Conservation (phyloP, 2,329 filamentous ascomycete species). For the Fusarium sp. region DNA sequence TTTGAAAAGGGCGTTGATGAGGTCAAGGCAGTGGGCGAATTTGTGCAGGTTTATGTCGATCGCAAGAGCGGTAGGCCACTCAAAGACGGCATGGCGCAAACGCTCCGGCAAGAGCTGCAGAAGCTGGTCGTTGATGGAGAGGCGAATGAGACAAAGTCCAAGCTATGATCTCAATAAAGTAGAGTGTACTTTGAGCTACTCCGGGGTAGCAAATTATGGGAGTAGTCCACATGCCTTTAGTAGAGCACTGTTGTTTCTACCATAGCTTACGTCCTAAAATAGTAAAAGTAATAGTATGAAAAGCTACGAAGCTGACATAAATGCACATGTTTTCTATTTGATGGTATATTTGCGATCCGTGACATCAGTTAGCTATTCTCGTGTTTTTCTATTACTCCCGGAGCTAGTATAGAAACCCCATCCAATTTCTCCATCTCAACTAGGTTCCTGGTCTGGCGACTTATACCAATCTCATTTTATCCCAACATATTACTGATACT, state of each 20-base stretch:
- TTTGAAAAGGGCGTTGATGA: conserved; percentile 82
- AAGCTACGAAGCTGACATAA: too few species aligned
- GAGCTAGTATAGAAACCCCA: neutral
- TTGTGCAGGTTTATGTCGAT: conserved; percentile 92
- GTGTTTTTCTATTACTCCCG: neutral
- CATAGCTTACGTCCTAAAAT: too few species aligned
- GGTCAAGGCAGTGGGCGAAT: conserved; percentile 86
- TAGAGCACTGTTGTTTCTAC: too few species aligned
- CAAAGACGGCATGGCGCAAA: conserved; percentile 73
- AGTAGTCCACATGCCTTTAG: too few species aligned
- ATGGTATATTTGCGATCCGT: too few species aligned
- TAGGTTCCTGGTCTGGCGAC: neutral
- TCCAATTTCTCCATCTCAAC: too few species aligned
- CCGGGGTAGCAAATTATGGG: neutral
- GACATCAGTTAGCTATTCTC: neutral
- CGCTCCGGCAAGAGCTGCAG: conserved; percentile 72
- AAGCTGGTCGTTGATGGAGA: conserved; percentile 61
- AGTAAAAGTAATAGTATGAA: too few species aligned
- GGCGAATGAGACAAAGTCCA: conserved; percentile 20
- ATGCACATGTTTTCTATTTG: too few species aligned
- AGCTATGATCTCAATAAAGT: conserved; percentile 22
- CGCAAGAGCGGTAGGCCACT: conserved; percentile 78
- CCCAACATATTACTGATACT: conserved; percentile 53
- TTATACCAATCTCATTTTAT: conserved; percentile 49
- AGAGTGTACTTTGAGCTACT: neutral